phyloP scores from a whole-genome alignment of 2,329 filamentous ascomycete species.

The Metarhizium guizhouense region DNA sequence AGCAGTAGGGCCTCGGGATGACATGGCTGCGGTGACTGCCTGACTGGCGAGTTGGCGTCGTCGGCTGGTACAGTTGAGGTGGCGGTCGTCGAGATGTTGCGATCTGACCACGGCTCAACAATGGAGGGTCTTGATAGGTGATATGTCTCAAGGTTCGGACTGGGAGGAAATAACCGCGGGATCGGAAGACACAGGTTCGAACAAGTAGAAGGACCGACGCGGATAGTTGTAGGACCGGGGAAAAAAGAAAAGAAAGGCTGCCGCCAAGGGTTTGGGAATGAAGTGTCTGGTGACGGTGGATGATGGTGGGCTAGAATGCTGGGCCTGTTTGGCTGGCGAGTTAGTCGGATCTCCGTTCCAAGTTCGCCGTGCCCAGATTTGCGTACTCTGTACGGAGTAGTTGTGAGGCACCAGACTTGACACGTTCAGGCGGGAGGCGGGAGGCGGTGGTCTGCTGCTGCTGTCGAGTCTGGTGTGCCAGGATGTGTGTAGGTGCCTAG shows the following conservation, averaged over 20 bases:
- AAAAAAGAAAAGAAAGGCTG: neutral
- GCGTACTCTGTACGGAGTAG: neutral
- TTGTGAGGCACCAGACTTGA: constrained; percentile 14
- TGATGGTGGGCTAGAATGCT: constrained; percentile 2
- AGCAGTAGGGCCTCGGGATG: constrained; percentile 63
- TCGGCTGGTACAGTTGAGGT: neutral
- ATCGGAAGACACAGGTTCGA: neutral
- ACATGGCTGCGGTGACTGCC: constrained; percentile 49
- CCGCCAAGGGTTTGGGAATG: neutral
- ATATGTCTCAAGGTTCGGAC: neutral
- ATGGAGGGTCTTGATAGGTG: neutral
- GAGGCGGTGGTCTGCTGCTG: neutral
- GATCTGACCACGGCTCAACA: neutral
- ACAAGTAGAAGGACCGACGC: neutral
- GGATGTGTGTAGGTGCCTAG: no score
- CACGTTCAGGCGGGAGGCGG: constrained; percentile 8
- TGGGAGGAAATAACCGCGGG: neutral
- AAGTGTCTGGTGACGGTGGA: neutral
- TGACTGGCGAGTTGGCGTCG: neutral
- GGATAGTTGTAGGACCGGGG: neutral
- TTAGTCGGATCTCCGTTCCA: neutral
- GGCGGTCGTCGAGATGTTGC: neutral
- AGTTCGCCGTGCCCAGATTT: neutral
- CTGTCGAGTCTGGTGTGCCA: no score
- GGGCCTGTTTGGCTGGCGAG: constrained; percentile 11